Conservation (phyloP, 2,329 filamentous ascomycete genomes). For the Eutypa lata region DNA sequence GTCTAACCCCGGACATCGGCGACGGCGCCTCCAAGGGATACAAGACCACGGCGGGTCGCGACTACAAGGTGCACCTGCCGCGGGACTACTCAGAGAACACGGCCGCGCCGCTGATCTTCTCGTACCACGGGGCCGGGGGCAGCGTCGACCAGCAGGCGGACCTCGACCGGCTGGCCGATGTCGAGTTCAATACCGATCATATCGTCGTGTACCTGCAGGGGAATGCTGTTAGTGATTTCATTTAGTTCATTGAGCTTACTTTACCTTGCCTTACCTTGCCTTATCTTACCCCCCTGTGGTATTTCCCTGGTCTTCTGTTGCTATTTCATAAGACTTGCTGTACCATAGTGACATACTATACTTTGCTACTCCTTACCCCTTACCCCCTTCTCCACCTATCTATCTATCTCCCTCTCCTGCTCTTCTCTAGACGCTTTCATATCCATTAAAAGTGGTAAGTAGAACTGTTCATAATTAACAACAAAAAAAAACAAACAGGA, state of each 20-base stretch:
- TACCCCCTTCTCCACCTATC: too few species aligned
- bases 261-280: too few species aligned
- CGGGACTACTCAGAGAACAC: slow-evolving; percentile 12
- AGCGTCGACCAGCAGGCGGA: slow-evolving; percentile 15
- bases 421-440: too few species aligned
- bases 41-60: slow-evolving; percentile 10
- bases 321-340: too few species aligned
- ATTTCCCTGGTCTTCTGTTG: too few species aligned
- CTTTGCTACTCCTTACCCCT: too few species aligned
- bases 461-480: too few species aligned
- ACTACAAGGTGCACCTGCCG: slow-evolving; percentile 21
- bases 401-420: too few species aligned
- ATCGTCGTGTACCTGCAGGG: slow-evolving; percentile 24
- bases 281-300: too few species aligned
- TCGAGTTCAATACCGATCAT: slow-evolving; percentile 18
- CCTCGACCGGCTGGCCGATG: slow-evolving; percentile 15
- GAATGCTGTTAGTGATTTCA: slow-evolving; percentile 9
- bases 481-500: not conserved
- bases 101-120: slow-evolving; percentile 19
- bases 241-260: too few species aligned
- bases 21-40: slow-evolving; percentile 12
- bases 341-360: too few species aligned
- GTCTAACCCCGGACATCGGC: slow-evolving; percentile 3
- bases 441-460: too few species aligned
- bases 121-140: slow-evolving; percentile 21